These are phyloP conservation scores for Xenosphaeropsis pyriputrescens DNA, from an alignment of 2,329 filamentous ascomycete species.

Conservation along the genomic window DNA sequence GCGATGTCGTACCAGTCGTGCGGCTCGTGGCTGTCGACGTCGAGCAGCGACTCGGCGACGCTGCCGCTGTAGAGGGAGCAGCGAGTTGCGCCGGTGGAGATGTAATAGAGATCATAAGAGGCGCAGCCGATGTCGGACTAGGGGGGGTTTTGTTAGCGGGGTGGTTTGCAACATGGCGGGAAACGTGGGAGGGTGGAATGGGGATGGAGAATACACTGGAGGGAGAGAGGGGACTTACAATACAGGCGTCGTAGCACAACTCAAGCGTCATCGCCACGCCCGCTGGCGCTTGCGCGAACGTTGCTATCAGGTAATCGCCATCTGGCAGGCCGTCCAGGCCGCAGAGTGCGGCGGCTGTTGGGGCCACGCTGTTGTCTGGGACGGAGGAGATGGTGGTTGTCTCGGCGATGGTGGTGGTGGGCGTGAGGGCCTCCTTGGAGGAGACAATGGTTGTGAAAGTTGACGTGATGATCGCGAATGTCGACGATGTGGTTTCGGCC, in stretches of 20 bases:
- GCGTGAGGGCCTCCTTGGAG: constrained; percentile 10
- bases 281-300: constrained; percentile 21
- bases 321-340: constrained; percentile 22
- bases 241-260: constrained; percentile 27
- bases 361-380: too few species aligned
- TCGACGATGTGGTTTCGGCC: background rate
- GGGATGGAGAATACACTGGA: background rate
- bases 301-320: constrained; percentile 22
- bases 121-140: too few species aligned
- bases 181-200: background rate
- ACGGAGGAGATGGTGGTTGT: constrained; percentile 18
- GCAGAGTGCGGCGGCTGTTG: constrained; percentile 14
- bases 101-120: background rate
- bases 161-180: too few species aligned
- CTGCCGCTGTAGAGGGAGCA: constrained; percentile 12
- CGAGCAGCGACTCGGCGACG: constrained; percentile 10
- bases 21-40: constrained; percentile 7
- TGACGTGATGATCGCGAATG: constrained; percentile 20
- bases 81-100: constrained; percentile 6
- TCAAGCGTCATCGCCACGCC: constrained; percentile 21
- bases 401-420: constrained; percentile 10
- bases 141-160: too few species aligned
- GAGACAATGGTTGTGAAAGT: constrained; percentile 18
- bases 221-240: constrained; percentile 8
- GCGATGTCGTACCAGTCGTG: constrained; percentile 13